Conservation (phyloP, 1,139 yeast genomes). For the Candida labiduridarum region DNA sequence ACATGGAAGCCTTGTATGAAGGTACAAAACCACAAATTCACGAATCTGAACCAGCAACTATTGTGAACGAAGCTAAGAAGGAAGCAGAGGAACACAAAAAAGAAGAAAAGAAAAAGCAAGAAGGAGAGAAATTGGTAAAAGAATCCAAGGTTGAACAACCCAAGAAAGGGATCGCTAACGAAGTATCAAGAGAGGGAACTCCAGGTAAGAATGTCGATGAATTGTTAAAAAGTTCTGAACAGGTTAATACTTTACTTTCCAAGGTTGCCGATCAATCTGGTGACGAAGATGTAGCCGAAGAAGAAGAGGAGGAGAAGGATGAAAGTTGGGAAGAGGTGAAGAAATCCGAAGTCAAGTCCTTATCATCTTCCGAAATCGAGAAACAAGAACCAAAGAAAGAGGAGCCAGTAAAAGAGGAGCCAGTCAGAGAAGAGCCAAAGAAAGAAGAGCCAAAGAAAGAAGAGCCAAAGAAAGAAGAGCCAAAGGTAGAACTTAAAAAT, state of each 20-base stretch:
- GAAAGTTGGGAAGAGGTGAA: slow-evolving; percentile 49
- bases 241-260: slow-evolving; percentile 39
- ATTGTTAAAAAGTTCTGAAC: slow-evolving; percentile 40
- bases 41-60: slow-evolving; percentile 37
- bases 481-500: slow-evolving; percentile 16
- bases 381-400: slow-evolving; percentile 16
- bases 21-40: slow-evolving; percentile 58
- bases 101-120: slow-evolving; percentile 19
- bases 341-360: slow-evolving; percentile 26
- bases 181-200: slow-evolving; percentile 6
- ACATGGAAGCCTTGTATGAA: slow-evolving; percentile 76
- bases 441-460: slow-evolving; percentile 18
- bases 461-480: slow-evolving; percentile 18
- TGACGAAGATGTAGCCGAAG: slow-evolving; percentile 36
- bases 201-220: slow-evolving; percentile 37
- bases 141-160: slow-evolving; percentile 13
- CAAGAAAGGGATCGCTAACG: slow-evolving; percentile 13
- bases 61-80: slow-evolving; percentile 29
- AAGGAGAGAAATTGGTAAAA: slow-evolving; percentile 13
- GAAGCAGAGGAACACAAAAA: slow-evolving; percentile 23
- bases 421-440: slow-evolving; percentile 15
- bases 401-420: slow-evolving; percentile 20
- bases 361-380: slow-evolving; percentile 11
- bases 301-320: slow-evolving; percentile 26
- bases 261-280: slow-evolving; percentile 46